Base-by-base conservation (phyloP, 202 grass and related monocot genomes). In the Eragrostis tef region DNA sequence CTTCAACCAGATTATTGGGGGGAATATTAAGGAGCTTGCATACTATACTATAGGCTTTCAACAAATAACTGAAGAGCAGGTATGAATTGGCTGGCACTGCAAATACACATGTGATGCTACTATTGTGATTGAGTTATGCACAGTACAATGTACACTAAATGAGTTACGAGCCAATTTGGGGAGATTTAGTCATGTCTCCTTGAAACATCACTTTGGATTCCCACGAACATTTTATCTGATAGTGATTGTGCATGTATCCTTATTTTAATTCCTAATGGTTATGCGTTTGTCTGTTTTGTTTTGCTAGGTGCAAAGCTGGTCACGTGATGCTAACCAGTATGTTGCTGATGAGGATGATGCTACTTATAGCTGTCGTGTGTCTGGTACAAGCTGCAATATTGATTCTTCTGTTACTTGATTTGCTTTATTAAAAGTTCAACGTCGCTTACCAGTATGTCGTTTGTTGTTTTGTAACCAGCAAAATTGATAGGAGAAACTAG, bases 361-460 rank as follows among this genome's bases (percentile, higher is more conserved):
- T 44, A 98, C 92, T 79, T 94, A 98, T 71, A 98, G 88, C 70
- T 98, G 95, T 44, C 95, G 95, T 67, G 95, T 98, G 61, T 98
- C 95, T 86, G 95, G 95, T 98, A 94, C 63, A 69, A 87, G 64
- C 45, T 86, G 6, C 63, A 74, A 36, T 52, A 73, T 71, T 31
- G 31, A 27, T 86, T 29, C 11, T 49, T 92, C 70, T 39, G 43
- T 52, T 6, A 66, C 41, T 65, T 62, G 19, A 26, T 72, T 81
- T 27, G 11, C 17, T 77, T 72, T 81, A 49, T 57, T 85, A 43
- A 6, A 15, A 67, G 8, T 66, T 16, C 1, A 70, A 72, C 58
- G 16, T 43, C 49, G 48, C n/a, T 2, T 1, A 64, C 36, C 15
- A 43, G 16, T 73, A 53, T 64, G 5, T 43, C 62, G 4, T 11